Conservation (phyloP, 345 rosid species). For the Moricandia arvensis region DNA sequence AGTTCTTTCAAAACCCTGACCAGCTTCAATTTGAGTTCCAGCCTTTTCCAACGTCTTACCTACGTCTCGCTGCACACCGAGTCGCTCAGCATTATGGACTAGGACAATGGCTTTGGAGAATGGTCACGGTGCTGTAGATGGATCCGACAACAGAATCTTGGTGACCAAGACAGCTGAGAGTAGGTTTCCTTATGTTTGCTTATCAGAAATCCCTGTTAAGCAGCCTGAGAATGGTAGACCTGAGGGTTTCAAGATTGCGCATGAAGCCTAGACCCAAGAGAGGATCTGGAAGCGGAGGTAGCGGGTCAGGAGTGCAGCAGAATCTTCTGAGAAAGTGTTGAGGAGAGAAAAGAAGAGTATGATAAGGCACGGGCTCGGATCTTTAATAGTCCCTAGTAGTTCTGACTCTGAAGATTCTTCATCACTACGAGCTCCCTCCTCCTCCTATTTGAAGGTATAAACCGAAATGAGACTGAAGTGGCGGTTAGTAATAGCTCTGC, state of each 20-base stretch:
- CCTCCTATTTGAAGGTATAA: conserved; percentile 39
- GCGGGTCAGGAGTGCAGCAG: conserved; percentile 52
- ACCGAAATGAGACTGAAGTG: conserved; percentile 61
- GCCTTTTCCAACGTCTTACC: conserved; percentile 90
- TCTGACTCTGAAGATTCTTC: conserved; percentile 59
- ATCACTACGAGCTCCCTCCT: conserved; percentile 32
- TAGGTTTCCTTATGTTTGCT: conserved; percentile 67
- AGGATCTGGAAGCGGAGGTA: conserved; percentile 51
- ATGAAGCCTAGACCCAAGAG: conserved; percentile 66
- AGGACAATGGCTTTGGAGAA: conserved; percentile 79
- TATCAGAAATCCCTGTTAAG: conserved; percentile 74
- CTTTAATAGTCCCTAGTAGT: conserved; percentile 67
- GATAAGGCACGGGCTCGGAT: conserved; percentile 94
- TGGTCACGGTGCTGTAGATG: conserved; percentile 52
- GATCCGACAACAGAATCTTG: conserved; percentile 65
- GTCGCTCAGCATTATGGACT: conserved; percentile 98
- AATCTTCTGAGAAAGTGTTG: conserved; percentile 68
- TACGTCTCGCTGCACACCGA: conserved; percentile 95
- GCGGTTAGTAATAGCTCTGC: conserved; percentile 35
- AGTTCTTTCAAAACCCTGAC: conserved; percentile 72
- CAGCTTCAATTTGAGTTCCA: conserved; percentile 81
- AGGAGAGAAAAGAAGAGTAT: conserved; percentile 97
- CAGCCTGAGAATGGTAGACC: conserved; percentile 65
- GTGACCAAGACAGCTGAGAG: conserved; percentile 66
- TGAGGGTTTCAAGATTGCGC: conserved; percentile 68